Conservation (phyloP, 441 rosid genomes). For the Mallotus japonicus region DNA sequence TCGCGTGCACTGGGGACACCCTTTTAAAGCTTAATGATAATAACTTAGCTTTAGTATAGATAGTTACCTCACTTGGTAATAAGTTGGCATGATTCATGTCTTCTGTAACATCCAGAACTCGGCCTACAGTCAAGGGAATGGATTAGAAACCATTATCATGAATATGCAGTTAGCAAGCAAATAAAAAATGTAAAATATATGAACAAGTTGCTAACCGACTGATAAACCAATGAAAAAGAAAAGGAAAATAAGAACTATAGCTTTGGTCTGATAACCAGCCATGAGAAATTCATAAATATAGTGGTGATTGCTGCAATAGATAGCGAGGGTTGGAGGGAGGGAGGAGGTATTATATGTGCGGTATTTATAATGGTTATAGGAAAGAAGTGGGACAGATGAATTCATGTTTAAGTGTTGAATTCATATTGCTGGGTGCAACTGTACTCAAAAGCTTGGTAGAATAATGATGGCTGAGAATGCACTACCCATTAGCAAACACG, state of each 20-base stretch:
- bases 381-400: neutral
- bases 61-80: constrained; percentile 22
- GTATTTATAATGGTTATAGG: constrained; percentile 24
- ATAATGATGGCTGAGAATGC: constrained; percentile 24
- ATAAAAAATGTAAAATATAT: neutral
- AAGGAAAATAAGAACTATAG: constrained; percentile 17
- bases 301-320: neutral
- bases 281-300: constrained; percentile 5
- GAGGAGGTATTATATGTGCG: neutral
- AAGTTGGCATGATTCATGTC: constrained; percentile 16
- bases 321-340: too few species aligned
- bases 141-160: neutral
- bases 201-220: constrained; percentile 23
- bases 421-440: constrained; percentile 21
- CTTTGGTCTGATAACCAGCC: constrained; percentile 25
- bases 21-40: too few species aligned
- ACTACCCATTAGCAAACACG: constrained; percentile 26
- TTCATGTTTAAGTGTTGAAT: neutral
- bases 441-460: constrained; percentile 30
- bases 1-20: too few species aligned
- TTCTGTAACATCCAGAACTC: constrained; percentile 9
- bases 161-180: neutral
- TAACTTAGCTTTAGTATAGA: too few species aligned
- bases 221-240: constrained; percentile 19
- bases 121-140: constrained; percentile 16